Conservation (phyloP, 176 grass and related monocot species). For the Lolium multiflorum region DNA sequence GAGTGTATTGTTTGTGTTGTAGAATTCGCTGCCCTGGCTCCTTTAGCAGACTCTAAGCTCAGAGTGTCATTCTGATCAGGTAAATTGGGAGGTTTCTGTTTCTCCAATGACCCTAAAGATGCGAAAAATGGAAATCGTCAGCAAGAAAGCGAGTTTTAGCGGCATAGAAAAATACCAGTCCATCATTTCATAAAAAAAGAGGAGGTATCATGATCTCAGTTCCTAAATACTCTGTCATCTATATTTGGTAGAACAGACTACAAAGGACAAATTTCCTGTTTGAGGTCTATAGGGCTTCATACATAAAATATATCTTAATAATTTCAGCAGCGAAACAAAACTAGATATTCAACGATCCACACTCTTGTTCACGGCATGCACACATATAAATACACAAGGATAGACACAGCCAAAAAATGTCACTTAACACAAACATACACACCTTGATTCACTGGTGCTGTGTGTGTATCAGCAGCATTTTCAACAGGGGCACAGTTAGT, state of each 20-base stretch:
- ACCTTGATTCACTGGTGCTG: conserved; percentile 27
- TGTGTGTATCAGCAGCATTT: conserved; percentile 1
- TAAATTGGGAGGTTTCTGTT: conserved; percentile 31
- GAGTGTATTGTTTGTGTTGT: conserved; percentile 3
- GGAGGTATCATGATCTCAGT: background rate
- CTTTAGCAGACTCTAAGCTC: conserved; percentile 29
- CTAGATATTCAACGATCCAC: background rate
- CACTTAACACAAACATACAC: conserved; percentile 1
- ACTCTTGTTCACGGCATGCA: background rate
- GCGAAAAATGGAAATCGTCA: conserved; percentile 6
- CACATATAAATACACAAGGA: background rate
- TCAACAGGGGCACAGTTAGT: background rate
- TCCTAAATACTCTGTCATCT: background rate
- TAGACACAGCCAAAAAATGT: background rate
- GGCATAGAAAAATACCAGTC: background rate
- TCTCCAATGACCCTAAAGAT: conserved; percentile 33
- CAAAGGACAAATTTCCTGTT: background rate
- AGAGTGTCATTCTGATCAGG: conserved; percentile 16
- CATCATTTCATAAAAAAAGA: conserved; percentile 16
- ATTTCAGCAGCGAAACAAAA: conserved; percentile 9
- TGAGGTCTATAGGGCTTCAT: background rate
- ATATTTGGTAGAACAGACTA: background rate
- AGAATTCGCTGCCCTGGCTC: conserved; percentile 24
- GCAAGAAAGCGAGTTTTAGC: background rate
- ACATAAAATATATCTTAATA: background rate